These are phyloP conservation scores for Fusarium graminum DNA, from an alignment of 2,329 filamentous ascomycete genomes.

Conservation along the genomic window DNA sequence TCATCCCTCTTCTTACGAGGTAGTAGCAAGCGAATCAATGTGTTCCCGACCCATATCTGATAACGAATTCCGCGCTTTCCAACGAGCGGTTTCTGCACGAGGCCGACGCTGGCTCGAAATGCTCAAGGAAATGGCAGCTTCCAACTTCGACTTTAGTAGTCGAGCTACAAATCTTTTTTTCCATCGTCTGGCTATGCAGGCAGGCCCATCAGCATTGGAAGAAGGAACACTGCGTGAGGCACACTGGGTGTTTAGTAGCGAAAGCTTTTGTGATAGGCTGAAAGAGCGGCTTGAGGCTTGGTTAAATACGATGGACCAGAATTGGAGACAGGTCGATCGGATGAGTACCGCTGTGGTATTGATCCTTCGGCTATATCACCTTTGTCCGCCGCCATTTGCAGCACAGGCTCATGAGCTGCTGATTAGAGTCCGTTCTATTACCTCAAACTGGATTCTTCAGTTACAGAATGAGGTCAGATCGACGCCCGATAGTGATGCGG, in stretches of 20 bases:
- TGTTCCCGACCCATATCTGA: slow-evolving; percentile 62
- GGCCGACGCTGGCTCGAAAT: slow-evolving; percentile 64
- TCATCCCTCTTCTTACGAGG: slow-evolving; percentile 66
- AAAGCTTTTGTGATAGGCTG: slow-evolving; percentile 62
- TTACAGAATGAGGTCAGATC: slow-evolving; percentile 61
- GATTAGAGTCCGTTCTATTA: slow-evolving; percentile 56
- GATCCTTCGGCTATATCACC: slow-evolving; percentile 55
- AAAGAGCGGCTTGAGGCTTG: slow-evolving; percentile 59
- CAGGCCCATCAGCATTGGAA: slow-evolving; percentile 60
- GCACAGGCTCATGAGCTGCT: slow-evolving; percentile 54
- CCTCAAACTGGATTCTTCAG: slow-evolving; percentile 62
- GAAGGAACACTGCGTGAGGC: slow-evolving; percentile 57
- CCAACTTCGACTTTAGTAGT: slow-evolving; percentile 71
- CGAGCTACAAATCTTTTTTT: slow-evolving; percentile 64
- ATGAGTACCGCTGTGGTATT: slow-evolving; percentile 71
- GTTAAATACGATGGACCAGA: slow-evolving; percentile 62
- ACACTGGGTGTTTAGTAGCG: slow-evolving; percentile 65
- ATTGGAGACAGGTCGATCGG: slow-evolving; percentile 69
- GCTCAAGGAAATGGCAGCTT: slow-evolving; percentile 63
- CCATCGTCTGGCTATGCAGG: slow-evolving; percentile 65
- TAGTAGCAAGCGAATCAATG: slow-evolving; percentile 62
- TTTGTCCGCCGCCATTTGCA: slow-evolving; percentile 14
- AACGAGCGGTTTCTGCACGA: slow-evolving; percentile 61
- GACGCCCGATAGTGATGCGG: slow-evolving; percentile 54
- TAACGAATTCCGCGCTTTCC: slow-evolving; percentile 67